These are phyloP conservation scores for Ananas comosus DNA, from an alignment of 176 grass and related monocot species.

Conservation along the genomic window DNA sequence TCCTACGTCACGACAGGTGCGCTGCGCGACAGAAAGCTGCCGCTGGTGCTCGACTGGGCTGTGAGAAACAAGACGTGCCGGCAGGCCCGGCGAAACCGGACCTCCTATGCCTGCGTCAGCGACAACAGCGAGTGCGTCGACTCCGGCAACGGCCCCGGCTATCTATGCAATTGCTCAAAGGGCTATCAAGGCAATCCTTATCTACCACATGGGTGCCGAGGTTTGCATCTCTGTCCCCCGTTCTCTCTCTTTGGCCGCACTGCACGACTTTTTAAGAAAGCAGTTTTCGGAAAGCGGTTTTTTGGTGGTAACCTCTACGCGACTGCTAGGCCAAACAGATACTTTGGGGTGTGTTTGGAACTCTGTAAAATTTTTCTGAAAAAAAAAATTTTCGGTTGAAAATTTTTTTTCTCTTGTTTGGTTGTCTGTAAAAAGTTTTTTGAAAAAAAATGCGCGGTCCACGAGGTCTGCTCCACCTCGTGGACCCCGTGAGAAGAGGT, in stretches of 20 bases:
- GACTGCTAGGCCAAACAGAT: too few relatives aligned
- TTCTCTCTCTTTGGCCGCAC: background rate
- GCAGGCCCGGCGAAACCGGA: background rate
- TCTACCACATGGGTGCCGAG: background rate
- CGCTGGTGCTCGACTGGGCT: background rate
- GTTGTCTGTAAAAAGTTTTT: too few relatives aligned
- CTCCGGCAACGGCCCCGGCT: background rate
- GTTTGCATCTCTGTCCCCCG: background rate
- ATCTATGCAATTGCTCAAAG: background rate
- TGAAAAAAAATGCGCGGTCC: too few relatives aligned
- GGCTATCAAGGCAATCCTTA: constrained; percentile 1
- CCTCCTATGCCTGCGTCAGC: background rate
- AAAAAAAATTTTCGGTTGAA: too few relatives aligned
- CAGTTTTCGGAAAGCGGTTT: background rate
- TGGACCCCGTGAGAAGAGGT: too few relatives aligned
- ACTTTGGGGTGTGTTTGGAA: too few relatives aligned
- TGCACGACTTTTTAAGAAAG: too few relatives aligned
- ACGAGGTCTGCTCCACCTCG: too few relatives aligned
- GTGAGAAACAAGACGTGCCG: background rate
- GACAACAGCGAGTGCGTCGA: background rate
- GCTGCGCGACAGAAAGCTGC: background rate
- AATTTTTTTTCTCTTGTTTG: too few relatives aligned
- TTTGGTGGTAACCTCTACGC: too few relatives aligned
- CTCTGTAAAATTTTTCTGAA: too few relatives aligned
- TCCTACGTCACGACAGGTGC: background rate